Evolutionary conservation across 2,329 filamentous ascomycete species (phyloP), one percentile per base, ranked within the genome.

Genomic region (Arachnomyces sp.): DNA sequence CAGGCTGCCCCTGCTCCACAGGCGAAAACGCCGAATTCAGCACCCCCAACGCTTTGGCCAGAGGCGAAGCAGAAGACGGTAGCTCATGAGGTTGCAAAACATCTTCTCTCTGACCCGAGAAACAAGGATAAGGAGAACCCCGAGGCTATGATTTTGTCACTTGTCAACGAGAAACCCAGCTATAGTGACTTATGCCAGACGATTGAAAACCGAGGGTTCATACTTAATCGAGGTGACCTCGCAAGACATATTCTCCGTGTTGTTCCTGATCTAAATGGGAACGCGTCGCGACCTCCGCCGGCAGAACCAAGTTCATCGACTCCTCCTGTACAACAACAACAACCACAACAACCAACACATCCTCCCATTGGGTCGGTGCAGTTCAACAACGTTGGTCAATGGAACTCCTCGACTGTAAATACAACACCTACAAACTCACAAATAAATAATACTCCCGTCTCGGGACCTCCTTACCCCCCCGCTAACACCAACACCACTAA

Each of bases 111-210:
- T 9, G 50, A 60, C 16, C 56, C 61, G 2, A 59, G 59, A 15
- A 77, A 77, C 46, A 44, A 49, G 3, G 49, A 49, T 14, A 67
- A 63, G 31, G 48, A 50, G 5, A 52, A 72, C 6, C 54, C 57
- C 7, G 42, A 60, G 7, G 54, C 63, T 7, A 56, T 66, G 14
- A 59, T 79, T 7, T 52, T 68, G 15, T 53, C 51, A 2, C 62
- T 77, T 29, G 59, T 79, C 7, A 61, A 75, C 36, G 52, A 57
- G 6, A 76, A 77, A 46, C 73, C 74, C 2, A 73, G 66, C 2
- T 79, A 78, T 45, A 66, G 70, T 43, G 64, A 73, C 37, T 55
- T 79, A 2, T 79, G 76, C 49, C 66, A 73, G 43, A 60, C 63
- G 34, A 54, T 79, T 4, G 75, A 79, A 45, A 51, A 48, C 1